Percentiles rank a stretch among this genome's conserved stretches.
Evolutionary conservation across 805 yeast species (phyloP).

Genomic region (Myxozyma sirexii): DNA sequence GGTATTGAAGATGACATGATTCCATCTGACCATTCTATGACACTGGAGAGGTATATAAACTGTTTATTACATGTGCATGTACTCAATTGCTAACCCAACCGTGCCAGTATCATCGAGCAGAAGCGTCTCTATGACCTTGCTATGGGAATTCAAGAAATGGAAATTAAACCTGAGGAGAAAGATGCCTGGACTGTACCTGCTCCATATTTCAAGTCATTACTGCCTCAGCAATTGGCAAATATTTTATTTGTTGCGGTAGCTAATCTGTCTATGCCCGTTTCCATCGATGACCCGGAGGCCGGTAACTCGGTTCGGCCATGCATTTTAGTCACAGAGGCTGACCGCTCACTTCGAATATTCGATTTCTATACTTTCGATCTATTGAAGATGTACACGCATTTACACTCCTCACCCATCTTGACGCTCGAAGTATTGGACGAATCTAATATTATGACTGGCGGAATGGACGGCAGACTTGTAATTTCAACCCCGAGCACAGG

Average conservation of each 20-base stretch:
- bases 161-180: conserved; percentile 17
- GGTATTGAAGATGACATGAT: conserved; percentile 35
- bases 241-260: conserved; percentile 33
- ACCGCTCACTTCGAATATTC: conserved; percentile 29
- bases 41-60: conserved; percentile 27
- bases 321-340: conserved; percentile 30
- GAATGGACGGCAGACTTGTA: conserved; percentile 56
- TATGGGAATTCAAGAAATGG: conserved; percentile 18
- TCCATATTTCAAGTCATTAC: conserved; percentile 24
- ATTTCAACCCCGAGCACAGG: conserved; percentile 34
- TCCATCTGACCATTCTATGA: conserved; percentile 32
- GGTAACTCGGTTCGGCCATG: conserved; percentile 20
- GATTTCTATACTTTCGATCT: conserved; percentile 31
- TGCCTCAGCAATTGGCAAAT: conserved; percentile 28
- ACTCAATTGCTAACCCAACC: not conserved
- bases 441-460: conserved; percentile 47
- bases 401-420: conserved; percentile 33
- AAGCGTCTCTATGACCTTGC: conserved; percentile 30
- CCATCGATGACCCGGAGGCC: conserved; percentile 20
- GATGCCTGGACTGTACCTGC: conserved; percentile 29
- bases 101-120: conserved; percentile 33
- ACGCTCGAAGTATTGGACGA: conserved; percentile 35
- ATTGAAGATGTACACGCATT: conserved; percentile 15
- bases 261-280: conserved; percentile 17
- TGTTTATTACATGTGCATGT: too few species aligned